phyloP scores from a whole-genome alignment of 2,329 filamentous ascomycete species.

The Mollisia scopiformis region DNA sequence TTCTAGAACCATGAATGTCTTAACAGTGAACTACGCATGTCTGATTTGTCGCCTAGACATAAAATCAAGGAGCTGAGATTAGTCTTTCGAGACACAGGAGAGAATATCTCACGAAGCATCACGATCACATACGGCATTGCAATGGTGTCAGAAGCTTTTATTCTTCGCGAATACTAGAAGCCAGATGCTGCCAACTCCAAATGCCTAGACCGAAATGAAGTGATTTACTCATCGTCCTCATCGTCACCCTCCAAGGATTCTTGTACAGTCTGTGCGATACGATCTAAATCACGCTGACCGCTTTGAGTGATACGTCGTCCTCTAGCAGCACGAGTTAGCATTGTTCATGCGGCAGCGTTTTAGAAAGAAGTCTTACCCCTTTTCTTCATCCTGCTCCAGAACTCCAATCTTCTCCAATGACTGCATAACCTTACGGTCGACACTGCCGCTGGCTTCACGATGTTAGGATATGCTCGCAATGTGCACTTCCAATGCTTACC shows the following conservation, averaged over 20 bases:
- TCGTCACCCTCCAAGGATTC: slow-evolving; percentile 47
- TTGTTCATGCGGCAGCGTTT: no score
- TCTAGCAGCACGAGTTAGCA: not conserved
- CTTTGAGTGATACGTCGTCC: slow-evolving; percentile 97
- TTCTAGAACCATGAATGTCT: no score
- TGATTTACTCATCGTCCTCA: slow-evolving; percentile 13
- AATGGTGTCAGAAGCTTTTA: slow-evolving; percentile 4
- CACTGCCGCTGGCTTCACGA: slow-evolving; percentile 68
- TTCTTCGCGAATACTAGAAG: slow-evolving; percentile 17
- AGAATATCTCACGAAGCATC: not conserved
- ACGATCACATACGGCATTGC: not conserved
- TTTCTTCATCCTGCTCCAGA: slow-evolving; percentile 96
- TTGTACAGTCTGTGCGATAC: slow-evolving; percentile 78
- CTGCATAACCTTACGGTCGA: slow-evolving; percentile 98
- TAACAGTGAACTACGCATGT: no score
- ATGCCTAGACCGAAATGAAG: not conserved
- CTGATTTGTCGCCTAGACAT: no score
- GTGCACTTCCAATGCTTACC: no score
- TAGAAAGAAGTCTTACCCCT: slow-evolving; percentile 63
- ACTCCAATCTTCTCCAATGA: slow-evolving; percentile 99
- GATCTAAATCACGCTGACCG: slow-evolving; percentile 99
- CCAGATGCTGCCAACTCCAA: slow-evolving; percentile 9
- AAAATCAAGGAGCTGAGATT: not conserved
- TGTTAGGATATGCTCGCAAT: no score
- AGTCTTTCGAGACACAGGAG: not conserved